These are phyloP conservation scores for Trametes maxima DNA, from an alignment of 768 basidiomycete genomes.

Conservation along the genomic window DNA sequence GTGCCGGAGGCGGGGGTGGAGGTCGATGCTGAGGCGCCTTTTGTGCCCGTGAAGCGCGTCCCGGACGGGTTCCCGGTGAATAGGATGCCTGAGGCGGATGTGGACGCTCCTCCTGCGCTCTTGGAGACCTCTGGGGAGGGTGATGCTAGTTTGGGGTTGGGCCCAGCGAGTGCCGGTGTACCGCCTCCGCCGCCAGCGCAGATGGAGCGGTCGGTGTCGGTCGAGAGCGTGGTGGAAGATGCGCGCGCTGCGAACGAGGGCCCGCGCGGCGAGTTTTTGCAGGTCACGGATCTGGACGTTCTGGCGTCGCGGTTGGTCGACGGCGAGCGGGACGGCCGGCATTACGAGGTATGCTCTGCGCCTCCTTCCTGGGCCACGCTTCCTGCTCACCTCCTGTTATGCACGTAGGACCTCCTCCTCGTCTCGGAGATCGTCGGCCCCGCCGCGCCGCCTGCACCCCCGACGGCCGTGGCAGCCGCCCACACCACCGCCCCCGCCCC, in stretches of 20 bases:
- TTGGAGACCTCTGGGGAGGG: neutral
- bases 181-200: neutral
- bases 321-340: conserved; percentile 45
- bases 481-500: conserved; percentile 2
- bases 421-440: conserved; percentile 67
- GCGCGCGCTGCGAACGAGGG: conserved; percentile 4
- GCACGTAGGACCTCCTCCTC: conserved; percentile 53
- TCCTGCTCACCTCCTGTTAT: neutral
- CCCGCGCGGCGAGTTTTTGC: conserved; percentile 16
- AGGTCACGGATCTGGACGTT: conserved; percentile 61
- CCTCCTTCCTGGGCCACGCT: neutral
- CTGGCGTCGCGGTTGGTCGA: conserved; percentile 59
- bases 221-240: conserved; percentile 12
- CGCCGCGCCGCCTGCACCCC: conserved; percentile 46
- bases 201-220: conserved; percentile 17
- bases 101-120: neutral
- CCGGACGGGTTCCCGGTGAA: conserved; percentile 13
- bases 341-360: conserved; percentile 63
- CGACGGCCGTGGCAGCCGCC: conserved; percentile 25
- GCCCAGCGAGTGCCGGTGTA: neutral
- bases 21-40: conserved; percentile 12
- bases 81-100: conserved; percentile 1
- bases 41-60: conserved; percentile 6
- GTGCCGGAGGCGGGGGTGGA: neutral
- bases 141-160: neutral